Evolutionary conservation across 2,329 filamentous ascomycete genomes (phyloP).

Genomic region (Xylariaceae sp.): DNA sequence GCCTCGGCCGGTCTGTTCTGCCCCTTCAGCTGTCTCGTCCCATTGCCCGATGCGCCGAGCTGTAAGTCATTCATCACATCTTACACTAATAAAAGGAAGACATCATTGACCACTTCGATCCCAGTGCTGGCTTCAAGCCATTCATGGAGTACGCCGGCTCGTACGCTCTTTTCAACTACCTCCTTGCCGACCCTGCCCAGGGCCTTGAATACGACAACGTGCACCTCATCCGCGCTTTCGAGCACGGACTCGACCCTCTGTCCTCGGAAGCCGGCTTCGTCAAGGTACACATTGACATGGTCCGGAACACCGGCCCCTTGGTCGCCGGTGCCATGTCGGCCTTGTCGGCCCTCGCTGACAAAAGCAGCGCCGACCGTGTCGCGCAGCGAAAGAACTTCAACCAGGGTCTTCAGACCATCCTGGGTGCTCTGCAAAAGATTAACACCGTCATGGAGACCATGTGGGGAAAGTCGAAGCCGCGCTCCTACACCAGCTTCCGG

Average conservation of each 20-base stretch:
- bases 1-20: slow-evolving; percentile 67
- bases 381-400: slow-evolving; percentile 55
- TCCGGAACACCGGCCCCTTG: slow-evolving; percentile 73
- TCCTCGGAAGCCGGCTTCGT: slow-evolving; percentile 95
- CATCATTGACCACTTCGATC: slow-evolving; percentile 4
- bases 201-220: slow-evolving; percentile 63
- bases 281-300: slow-evolving; percentile 95
- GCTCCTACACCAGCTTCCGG: slow-evolving; percentile 81
- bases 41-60: slow-evolving; percentile 74
- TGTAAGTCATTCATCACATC: slow-evolving; percentile 57
- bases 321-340: slow-evolving; percentile 66
- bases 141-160: slow-evolving; percentile 82
- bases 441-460: slow-evolving; percentile 82
- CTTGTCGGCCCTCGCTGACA: slow-evolving; percentile 42
- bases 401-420: slow-evolving; percentile 54
- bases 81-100: not conserved
- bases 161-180: slow-evolving; percentile 66
- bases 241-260: slow-evolving; percentile 76
- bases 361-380: slow-evolving; percentile 26
- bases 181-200: slow-evolving; percentile 48
- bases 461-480: slow-evolving; percentile 84
- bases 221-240: slow-evolving; percentile 84
- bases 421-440: slow-evolving; percentile 61
- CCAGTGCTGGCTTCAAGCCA: slow-evolving; percentile 70
- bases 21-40: slow-evolving; percentile 73